Base-by-base conservation (phyloP, 345 rosid species). In the Iberis pinnata region DNA sequence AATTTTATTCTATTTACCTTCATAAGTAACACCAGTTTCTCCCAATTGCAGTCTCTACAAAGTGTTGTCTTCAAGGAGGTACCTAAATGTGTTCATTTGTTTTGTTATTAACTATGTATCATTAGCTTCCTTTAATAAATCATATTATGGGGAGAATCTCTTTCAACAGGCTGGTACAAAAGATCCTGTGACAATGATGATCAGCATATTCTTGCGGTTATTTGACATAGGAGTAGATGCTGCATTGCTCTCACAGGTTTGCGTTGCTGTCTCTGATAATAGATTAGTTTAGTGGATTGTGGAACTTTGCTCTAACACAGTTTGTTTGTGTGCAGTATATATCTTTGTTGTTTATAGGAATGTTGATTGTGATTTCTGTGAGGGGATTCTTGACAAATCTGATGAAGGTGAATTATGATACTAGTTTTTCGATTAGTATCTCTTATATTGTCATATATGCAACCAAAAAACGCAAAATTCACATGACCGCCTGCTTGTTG, bases 41-140 rank as follows among this genome's bases (percentile, higher is more conserved):
- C 15, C 14, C 18, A 45, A 57, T 37, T 75, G 85, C 95, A 90
- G 98, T 87, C 98, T 71, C 69, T 90, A 60, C 98, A 90, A 70
- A 90, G 96, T 57, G 95, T 87, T 61, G 85, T 90, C 43, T 90
- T 90, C 84, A 90, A 87, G 77, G 93, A 81, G 98, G 98, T 90
- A 74, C 27, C 12, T 10, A 45, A 35, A 43, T 48, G 25, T 40
- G 19, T 49, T 68, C 33, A 43, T 36, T 31, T 49, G 7, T 43
- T 11, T 18, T 18, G 1, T 6, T 13, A 25, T 33, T 18, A 31
- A 8, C 16, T 56, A 35, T 43, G 22, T 29, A 33, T 43, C 32
- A 18, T 15, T 25, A 24, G 5, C 3, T 3, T 57, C 12, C 12
- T 64, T 41, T 56, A 12, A 17, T 40, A 20, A 22, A 35, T 20